Evolutionary conservation across 1,284 basidiomycete species (phyloP).

Genomic region (Boletus albobrunnescens): DNA sequence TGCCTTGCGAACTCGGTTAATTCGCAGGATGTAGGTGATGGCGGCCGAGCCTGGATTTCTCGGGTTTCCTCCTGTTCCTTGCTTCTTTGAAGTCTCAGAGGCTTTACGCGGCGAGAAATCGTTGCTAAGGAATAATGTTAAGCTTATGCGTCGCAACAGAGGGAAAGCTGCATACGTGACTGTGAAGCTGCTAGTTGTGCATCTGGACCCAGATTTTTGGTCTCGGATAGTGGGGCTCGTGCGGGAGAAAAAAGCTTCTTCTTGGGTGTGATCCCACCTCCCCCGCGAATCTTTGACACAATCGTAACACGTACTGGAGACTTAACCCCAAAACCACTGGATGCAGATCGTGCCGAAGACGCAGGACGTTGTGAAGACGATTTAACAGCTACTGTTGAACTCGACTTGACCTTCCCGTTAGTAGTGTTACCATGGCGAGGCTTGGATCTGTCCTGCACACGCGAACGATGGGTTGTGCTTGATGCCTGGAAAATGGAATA

Average conservation of each 20-base stretch:
- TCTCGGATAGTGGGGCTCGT: constrained; percentile 41
- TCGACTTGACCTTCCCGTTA: constrained; percentile 11
- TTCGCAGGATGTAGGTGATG: constrained; percentile 4
- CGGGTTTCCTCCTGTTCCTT: constrained; percentile 11
- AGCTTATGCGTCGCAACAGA: background rate
- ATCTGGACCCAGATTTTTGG: constrained; percentile 27
- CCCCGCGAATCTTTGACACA: constrained; percentile 20
- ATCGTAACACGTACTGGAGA: constrained; percentile 22
- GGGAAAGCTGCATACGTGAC: constrained; percentile 19
- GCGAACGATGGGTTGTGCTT: background rate
- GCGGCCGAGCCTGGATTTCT: background rate
- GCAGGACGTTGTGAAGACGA: constrained; percentile 16
- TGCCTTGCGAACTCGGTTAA: constrained; percentile 6
- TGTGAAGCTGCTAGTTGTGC: constrained; percentile 20
- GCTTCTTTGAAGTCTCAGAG: constrained; percentile 13
- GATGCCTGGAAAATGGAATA: background rate
- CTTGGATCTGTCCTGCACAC: constrained; percentile 38
- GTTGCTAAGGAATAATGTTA: constrained; percentile 15
- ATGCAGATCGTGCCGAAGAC: constrained; percentile 6
- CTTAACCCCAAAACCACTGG: constrained; percentile 8
- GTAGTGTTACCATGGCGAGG: constrained; percentile 6
- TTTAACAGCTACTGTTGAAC: constrained; percentile 4
- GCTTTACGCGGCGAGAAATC: constrained; percentile 12
- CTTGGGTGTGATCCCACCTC: constrained; percentile 22
- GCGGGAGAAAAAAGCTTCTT: constrained; percentile 40